phyloP scores from a whole-genome alignment of 108 stramenopile genomes.

The Asterionellopsis glacialis region DNA sequence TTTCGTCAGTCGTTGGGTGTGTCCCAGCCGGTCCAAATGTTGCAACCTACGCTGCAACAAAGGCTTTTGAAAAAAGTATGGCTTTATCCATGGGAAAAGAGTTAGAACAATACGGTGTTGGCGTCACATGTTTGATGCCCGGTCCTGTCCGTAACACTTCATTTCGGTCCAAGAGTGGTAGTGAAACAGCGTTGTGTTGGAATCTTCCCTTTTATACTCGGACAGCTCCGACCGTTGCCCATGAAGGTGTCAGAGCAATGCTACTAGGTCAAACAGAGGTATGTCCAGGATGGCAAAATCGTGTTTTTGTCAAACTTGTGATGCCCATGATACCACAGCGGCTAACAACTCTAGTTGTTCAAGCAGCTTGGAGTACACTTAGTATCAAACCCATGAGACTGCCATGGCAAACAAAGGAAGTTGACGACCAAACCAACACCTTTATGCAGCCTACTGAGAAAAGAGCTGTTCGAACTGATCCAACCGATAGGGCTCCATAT shows the following conservation, averaged over 20 bases:
- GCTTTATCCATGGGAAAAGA: constrained; percentile 70
- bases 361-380: constrained; percentile 59
- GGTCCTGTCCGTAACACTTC: constrained; percentile 74
- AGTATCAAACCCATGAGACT: no score
- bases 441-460: no score
- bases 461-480: no score
- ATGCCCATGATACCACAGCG: constrained; percentile 63
- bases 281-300: constrained; percentile 74
- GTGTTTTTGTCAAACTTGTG: constrained; percentile 50
- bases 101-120: constrained; percentile 73
- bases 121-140: constrained; percentile 84
- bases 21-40: constrained; percentile 59
- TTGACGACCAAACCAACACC: no score
- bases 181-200: constrained; percentile 64
- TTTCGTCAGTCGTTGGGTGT: constrained; percentile 65
- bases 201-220: constrained; percentile 71
- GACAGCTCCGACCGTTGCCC: constrained; percentile 52
- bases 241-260: constrained; percentile 62
- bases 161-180: constrained; percentile 50
- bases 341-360: constrained; percentile 50
- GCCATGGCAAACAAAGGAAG: not conserved
- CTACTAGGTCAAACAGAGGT: constrained; percentile 70
- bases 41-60: constrained; percentile 77
- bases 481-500: no score
- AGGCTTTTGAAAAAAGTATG: constrained; percentile 71